A percentile compares a stretch with the other conserved stretches of the same genome.
These are phyloP conservation scores for Terana coerulea DNA, from an alignment of 768 basidiomycete species.

Conservation along the genomic window DNA sequence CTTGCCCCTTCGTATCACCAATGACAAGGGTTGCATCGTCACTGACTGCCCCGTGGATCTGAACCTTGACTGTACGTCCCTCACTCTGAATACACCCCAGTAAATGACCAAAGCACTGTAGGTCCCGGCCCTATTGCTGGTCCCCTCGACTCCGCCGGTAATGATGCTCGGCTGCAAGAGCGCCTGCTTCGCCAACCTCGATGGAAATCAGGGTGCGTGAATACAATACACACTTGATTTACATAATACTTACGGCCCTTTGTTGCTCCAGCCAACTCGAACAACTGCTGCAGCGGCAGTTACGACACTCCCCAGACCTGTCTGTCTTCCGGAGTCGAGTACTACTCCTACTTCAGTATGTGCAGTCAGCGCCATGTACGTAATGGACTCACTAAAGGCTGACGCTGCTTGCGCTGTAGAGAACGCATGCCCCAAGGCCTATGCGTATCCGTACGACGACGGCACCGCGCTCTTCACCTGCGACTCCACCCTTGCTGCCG, in stretches of 20 bases:
- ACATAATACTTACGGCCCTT: not conserved
- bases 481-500: slow-evolving; percentile 6
- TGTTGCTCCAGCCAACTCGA: slow-evolving; percentile 9
- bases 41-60: slow-evolving; percentile 63
- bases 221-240: not conserved
- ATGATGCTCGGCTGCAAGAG: slow-evolving; percentile 29
- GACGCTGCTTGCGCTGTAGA: slow-evolving; percentile 8
- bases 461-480: slow-evolving; percentile 1
- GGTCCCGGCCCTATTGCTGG: slow-evolving; percentile 23
- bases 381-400: not conserved
- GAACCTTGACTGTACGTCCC: slow-evolving; percentile 45
- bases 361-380: not conserved
- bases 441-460: slow-evolving; percentile 23
- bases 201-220: slow-evolving; percentile 20
- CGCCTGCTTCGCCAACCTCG: slow-evolving; percentile 27
- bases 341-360: slow-evolving; percentile 25
- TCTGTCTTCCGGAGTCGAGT: slow-evolving; percentile 26
- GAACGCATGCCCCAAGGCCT: slow-evolving; percentile 20
- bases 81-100: not conserved
- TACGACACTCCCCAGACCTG: slow-evolving; percentile 28
- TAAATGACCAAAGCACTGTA: not conserved
- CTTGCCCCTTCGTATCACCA: slow-evolving; percentile 54
- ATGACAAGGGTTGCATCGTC: slow-evolving; percentile 49
- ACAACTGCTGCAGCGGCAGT: slow-evolving; percentile 32
- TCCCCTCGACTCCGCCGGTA: slow-evolving; percentile 26